Evolutionary conservation across 768 basidiomycete species (phyloP).

Genomic region (Russula sp.): DNA sequence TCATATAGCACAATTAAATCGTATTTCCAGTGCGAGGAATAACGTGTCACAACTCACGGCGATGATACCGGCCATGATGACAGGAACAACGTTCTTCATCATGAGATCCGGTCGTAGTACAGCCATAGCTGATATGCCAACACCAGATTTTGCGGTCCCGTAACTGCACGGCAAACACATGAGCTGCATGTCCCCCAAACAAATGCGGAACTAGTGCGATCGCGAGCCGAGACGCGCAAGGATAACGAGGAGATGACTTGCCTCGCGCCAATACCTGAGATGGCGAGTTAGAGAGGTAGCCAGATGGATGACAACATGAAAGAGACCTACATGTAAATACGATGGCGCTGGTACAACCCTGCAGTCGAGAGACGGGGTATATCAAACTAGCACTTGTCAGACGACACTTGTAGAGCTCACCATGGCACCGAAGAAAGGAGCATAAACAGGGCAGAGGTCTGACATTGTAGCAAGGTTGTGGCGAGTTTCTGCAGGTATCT

Average conservation of each 20-base stretch:
- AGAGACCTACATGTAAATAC: constrained; percentile 86
- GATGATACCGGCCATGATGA: constrained; percentile 99
- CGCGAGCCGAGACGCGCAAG: not conserved
- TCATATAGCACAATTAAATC: constrained; percentile 33
- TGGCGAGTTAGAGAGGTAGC: not conserved
- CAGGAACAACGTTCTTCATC: constrained; percentile 74
- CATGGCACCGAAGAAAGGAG: constrained; percentile 98
- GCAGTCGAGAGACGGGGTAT: not conserved
- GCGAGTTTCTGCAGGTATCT: not conserved
- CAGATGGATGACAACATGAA: not conserved
- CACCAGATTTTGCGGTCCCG: constrained; percentile 98
- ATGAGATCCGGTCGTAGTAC: constrained; percentile 93
- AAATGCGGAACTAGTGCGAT: not conserved
- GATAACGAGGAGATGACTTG: constrained; percentile 30
- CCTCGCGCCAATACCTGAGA: constrained; percentile 80
- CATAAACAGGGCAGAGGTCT: constrained; percentile 89
- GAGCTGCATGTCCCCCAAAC: not conserved
- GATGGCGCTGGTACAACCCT: constrained; percentile 96
- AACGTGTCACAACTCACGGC: constrained; percentile 97
- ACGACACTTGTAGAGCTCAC: constrained; percentile 40
- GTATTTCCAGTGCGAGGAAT: constrained; percentile 25
- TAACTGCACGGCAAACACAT: constrained; percentile 51
- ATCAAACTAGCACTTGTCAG: not conserved
- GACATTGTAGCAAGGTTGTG: constrained; percentile 40
- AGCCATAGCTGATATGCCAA: constrained; percentile 93